phyloP scores from a whole-genome alignment of 495 filamentous ascomycete genomes.

The Talaromyces liani region DNA sequence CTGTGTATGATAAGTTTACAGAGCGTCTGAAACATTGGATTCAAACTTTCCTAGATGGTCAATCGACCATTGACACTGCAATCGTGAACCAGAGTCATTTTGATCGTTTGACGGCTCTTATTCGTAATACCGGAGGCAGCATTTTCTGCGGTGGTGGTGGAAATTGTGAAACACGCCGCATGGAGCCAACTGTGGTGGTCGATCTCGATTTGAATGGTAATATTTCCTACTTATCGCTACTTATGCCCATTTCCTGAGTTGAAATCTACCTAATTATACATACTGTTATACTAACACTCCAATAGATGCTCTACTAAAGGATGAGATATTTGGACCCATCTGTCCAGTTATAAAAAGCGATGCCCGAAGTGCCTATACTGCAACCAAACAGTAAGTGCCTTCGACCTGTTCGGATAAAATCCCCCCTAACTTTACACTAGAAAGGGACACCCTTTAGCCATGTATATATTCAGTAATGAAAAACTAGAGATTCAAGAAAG shows the following conservation, averaged over 20 bases:
- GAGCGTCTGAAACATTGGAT: conserved; percentile 53
- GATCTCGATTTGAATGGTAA: conserved; percentile 44
- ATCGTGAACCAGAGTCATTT: conserved; percentile 77
- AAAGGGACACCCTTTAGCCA: conserved; percentile 52
- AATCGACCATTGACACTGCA: conserved; percentile 35
- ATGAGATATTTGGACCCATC: conserved; percentile 83
- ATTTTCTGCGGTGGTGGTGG: conserved; percentile 68
- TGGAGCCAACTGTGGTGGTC: conserved; percentile 72
- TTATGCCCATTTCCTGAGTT: not conserved
- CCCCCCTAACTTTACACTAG: not conserved
- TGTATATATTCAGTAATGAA: conserved; percentile 72
- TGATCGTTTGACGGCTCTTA: conserved; percentile 66
- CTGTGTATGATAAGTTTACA: conserved; percentile 58
- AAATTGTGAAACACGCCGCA: conserved; percentile 58
- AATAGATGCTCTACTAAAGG: conserved; percentile 12
- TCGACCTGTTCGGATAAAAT: conserved; percentile 49
- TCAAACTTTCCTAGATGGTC: conserved; percentile 54
- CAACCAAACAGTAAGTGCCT: conserved; percentile 66
- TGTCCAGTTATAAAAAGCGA: conserved; percentile 51
- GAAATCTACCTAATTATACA: conserved; percentile 42
- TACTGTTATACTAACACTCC: not conserved
- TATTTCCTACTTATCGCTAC: conserved; percentile 30
- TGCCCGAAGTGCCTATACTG: conserved; percentile 21
- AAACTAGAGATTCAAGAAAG: conserved; percentile 52
- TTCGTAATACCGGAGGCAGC: conserved; percentile 62